A percentile compares a stretch with the other conserved stretches of the same genome.
These are phyloP conservation scores for Eutrema salsugineum DNA, from an alignment of 441 rosid genomes.

Conservation along the genomic window DNA sequence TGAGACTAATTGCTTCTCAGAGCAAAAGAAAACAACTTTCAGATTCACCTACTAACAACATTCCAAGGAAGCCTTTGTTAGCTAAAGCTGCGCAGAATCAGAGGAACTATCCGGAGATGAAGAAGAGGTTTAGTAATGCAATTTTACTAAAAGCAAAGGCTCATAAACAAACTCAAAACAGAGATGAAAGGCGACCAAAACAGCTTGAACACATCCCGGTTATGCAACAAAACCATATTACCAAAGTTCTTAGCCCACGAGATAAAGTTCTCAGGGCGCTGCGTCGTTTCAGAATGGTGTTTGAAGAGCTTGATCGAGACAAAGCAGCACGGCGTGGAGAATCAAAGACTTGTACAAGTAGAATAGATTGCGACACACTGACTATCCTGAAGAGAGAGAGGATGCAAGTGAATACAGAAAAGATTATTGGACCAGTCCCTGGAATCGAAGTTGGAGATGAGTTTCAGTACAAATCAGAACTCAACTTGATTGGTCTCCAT, in stretches of 20 bases:
- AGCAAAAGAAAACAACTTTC: constrained; percentile 6
- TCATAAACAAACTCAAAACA: constrained; percentile 10
- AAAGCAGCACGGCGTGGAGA: constrained; percentile 41
- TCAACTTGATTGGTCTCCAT: constrained; percentile 71
- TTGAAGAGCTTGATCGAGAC: constrained; percentile 48
- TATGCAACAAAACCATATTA: neutral
- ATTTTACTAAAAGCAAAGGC: constrained; percentile 16
- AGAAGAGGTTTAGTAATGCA: constrained; percentile 19
- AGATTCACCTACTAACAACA: constrained; percentile 1
- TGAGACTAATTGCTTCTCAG: neutral
- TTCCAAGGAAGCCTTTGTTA: constrained; percentile 1
- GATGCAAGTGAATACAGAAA: constrained; percentile 36
- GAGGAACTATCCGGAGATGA: neutral
- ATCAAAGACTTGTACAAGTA: constrained; percentile 19
- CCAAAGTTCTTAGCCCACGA: neutral
- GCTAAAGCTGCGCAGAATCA: neutral
- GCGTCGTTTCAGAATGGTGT: constrained; percentile 45
- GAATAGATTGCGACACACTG: constrained; percentile 35
- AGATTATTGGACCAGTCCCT: constrained; percentile 64
- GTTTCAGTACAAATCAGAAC: constrained; percentile 69
- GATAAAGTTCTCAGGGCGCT: neutral
- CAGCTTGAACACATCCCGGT: constrained; percentile 3
- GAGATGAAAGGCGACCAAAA: constrained; percentile 26
- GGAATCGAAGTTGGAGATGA: constrained; percentile 88
- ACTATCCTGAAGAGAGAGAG: constrained; percentile 39